Base-by-base conservation (phyloP, 306 rosid species). In the Cicer chorassanicum region DNA sequence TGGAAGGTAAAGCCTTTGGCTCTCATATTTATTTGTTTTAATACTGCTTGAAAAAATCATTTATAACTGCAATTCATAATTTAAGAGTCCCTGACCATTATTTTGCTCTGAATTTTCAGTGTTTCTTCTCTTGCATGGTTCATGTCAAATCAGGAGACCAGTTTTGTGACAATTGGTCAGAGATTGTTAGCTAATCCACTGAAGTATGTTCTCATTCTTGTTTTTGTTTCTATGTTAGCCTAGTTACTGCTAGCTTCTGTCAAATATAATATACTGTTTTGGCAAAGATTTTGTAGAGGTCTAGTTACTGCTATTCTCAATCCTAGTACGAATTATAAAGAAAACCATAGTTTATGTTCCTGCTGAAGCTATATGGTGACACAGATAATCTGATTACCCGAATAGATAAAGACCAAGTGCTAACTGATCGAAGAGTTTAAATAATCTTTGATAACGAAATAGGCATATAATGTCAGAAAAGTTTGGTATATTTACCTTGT, bases 61-160 rank as follows among this genome's bases (percentile, higher is more conserved):
- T 39, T 60, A 15, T 11, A 29, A 50, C 46, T 12, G 12, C 15
- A 57, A 34, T 15, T 39, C 65, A 7, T 75, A 18, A 36, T 72
- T 63, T 69, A 0, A 3, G 51, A 54, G 55, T 65, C 21, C 54
- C 81, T 83, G 74, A 72, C 80, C 54, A n/a, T 71, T 79, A 65
- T 55, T 70, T 82, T 83, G 54, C 62, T 73, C 42, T 80, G 77
- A 34, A 71, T 48, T 87, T 82, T 77, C 89, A 94, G 98, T 91
- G 98, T 94, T 85, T 94, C 98, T 79, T 94, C 98, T 74, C 96
- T 94, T 76, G 98, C 98, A 56, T 94, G 98, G 98, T 94, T 94
- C 93, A 94, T 94, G 98, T 94, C 98, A 80, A 94, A 94, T 88
- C 98, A 94, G 82, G 98, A 94, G 84, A 94, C 97, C 48, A 91